Base-by-base conservation (phyloP, 2,329 filamentous ascomycete genomes). In the Setomelanomma holmii region DNA sequence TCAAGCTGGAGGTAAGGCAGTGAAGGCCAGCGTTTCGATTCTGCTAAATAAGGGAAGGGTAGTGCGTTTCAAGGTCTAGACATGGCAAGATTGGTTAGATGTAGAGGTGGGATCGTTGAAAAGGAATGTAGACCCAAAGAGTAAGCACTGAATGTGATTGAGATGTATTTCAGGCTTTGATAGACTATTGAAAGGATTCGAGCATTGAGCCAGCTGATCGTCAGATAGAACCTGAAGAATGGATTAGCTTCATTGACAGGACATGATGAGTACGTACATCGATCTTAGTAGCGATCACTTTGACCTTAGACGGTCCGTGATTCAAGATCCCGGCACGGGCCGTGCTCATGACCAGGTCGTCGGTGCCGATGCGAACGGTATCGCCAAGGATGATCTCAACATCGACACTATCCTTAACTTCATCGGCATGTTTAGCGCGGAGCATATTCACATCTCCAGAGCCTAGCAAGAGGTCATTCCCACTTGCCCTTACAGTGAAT, bases 261-360 rank as follows among this genome's bases (percentile, higher is more conserved):
- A 30, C 14, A 30, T 8, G 10, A 30, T 14, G 3, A 30, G 27
- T 30, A 58, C 64, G 45, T 46, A 66, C 61, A 49, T 68, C 66
- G 21, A 67, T 64, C 42, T 68, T 67, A 0, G 66, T 68, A 0
- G 62, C 55, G 0, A 67, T 50, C 0, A 67, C 16, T 24, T 61
- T 67, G 10, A 68, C 64, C 1, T 58, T 59, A 0, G 40, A 20
- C 8, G 47, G 21, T 1, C 66, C 62, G 38, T 58, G 64, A 38
- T 53, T 44, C 1, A 40, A 11, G 1, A 58, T 20, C 4, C 50
- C 63, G 3, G 49, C 46, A n/a, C 58, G 34, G 2, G 49, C 50
- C 16, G 21, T 60, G 14, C 45, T 63, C 5, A 67, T 65, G 1
- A 61, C 46, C 12, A 45, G 44, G 16, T 67, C 56, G 14, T 67